Evolutionary conservation across 495 filamentous ascomycete genomes (phyloP), one percentile per base, ranked within the genome.

Genomic region (Xylaria acuta): DNA sequence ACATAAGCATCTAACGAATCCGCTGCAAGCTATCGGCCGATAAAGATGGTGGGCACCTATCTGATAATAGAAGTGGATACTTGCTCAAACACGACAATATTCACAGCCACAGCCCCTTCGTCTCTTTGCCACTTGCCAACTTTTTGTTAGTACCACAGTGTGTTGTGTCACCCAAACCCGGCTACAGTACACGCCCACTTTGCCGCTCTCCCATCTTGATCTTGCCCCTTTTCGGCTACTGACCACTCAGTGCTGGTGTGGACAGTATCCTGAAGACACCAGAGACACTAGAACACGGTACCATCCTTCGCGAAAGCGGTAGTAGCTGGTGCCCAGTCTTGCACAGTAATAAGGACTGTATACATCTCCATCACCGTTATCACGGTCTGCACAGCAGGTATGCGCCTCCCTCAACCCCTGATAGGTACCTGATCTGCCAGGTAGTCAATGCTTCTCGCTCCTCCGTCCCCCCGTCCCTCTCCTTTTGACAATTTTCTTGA

Each of bases 401-500:
- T 36, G 18, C 16, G 38, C 30, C 58, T 22, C 18, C 58, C 5
- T 27, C 36, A 22, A 27, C 59, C 59, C 59, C 59, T 63, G 59
- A 25, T 38, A 38, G 38, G 63, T 65, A 49, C 63, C 65, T 58
- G 47, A 30, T 18, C 64, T 54, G 34, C 64, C 3, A 32, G 54
- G 32, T 16, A 54, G 67, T 53, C 45, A 53, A 49, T 70, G 58
- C 68, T 45, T 45, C 20, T 63, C 58, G 40, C 66, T 41, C 47
- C 36, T 12, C 18, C 43, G 66, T 70, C 71, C 72, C 74, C 70
- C 67, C 45, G 65, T 59, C 64, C 75, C 60, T 72, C 75, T 76
- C 74, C 80, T 77, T 77, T 80, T 75, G 76, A 59, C 62, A 75
- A 70, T 75, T 79, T 77, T 75, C 74, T 77, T 74, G 72, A 74